Evolutionary conservation across 2,329 filamentous ascomycete genomes (phyloP).

Genomic region (Ilyonectria mors-panacis): DNA sequence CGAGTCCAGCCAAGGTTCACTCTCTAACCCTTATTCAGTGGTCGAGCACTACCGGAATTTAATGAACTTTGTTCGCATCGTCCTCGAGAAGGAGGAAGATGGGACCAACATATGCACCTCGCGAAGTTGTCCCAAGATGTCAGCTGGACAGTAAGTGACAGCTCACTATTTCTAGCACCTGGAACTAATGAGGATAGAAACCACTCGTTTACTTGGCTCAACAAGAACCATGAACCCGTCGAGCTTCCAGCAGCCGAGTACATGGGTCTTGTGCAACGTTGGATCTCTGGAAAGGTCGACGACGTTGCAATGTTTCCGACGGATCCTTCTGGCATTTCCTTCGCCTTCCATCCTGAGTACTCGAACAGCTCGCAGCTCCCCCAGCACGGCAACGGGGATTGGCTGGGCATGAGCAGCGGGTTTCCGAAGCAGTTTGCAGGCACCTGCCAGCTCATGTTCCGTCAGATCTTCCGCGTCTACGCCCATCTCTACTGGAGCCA

Average conservation of each 20-base stretch:
- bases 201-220: conserved; percentile 95
- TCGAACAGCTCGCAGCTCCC: not conserved
- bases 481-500: conserved; percentile 97
- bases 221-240: conserved; percentile 85
- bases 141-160: conserved; percentile 84
- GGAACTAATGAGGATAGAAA: conserved; percentile 65
- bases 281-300: conserved; percentile 95
- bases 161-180: not conserved
- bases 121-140: conserved; percentile 89
- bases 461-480: conserved; percentile 98
- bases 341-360: conserved; percentile 68
- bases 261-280: conserved; percentile 93
- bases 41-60: conserved; percentile 92
- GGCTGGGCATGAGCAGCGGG: conserved; percentile 91
- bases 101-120: conserved; percentile 86
- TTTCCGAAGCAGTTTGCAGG: conserved; percentile 90
- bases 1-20: not conserved
- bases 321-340: conserved; percentile 78
- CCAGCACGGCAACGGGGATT: conserved; percentile 70
- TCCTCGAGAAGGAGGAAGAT: conserved; percentile 86
- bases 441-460: conserved; percentile 92
- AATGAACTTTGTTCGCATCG: conserved; percentile 87
- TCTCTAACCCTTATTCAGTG: conserved; percentile 64
- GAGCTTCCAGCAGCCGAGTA: conserved; percentile 93
- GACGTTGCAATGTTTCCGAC: conserved; percentile 91